These are phyloP conservation scores for Trichoderma reesei DNA, from an alignment of 495 filamentous ascomycete species.

Conservation along the genomic window DNA sequence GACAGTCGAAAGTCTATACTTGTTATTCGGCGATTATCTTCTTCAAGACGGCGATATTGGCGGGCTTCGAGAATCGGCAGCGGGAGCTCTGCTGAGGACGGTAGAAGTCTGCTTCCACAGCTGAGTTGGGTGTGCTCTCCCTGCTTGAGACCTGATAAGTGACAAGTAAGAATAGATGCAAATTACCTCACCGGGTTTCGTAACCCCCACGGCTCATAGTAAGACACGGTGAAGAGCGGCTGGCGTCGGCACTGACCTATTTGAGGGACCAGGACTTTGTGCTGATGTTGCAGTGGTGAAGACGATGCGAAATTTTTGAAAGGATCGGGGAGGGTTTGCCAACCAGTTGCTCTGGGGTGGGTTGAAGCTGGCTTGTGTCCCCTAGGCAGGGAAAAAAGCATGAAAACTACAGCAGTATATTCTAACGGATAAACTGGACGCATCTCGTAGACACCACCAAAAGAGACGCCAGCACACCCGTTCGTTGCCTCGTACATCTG, in stretches of 20 bases:
- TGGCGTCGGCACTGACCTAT: no score
- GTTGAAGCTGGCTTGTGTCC: not conserved
- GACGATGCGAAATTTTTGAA: not conserved
- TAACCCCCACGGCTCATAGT: not conserved
- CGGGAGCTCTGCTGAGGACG: not conserved
- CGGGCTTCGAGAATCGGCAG: not conserved
- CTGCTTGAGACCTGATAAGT: not conserved
- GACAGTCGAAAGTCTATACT: no score
- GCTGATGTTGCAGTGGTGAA: not conserved
- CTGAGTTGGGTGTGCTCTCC: not conserved
- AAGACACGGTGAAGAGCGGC: not conserved
- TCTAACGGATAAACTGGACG: no score
- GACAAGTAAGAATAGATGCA: not conserved
- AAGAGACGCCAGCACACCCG: no score
- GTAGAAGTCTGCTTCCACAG: not conserved
- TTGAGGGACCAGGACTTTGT: no score
- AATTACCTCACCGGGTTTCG: not conserved
- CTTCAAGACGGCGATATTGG: not conserved
- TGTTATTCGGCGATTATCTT: not conserved
- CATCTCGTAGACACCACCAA: no score
- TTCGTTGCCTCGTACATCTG: no score
- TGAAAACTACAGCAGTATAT: no score
- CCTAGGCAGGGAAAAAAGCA: no score
- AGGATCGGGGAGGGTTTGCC: no score
- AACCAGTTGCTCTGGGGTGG: no score